Evolutionary conservation across 768 basidiomycete genomes (phyloP), one percentile per base, ranked within the genome.

Genomic region (Serendipita sp.): DNA sequence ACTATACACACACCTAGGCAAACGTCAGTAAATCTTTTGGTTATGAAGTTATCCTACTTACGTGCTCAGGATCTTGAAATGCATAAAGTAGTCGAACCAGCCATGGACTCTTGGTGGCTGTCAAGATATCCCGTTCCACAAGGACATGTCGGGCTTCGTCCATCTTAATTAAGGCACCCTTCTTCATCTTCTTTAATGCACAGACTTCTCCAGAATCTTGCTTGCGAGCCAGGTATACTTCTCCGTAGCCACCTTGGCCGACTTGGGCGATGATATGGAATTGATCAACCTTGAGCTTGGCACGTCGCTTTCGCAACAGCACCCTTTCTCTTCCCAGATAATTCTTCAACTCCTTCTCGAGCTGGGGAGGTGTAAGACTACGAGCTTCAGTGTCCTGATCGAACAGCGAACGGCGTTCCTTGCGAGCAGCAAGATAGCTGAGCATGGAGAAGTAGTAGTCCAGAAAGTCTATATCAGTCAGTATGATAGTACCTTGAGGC

Each of bases 201-300:
- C 95, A 97, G 9, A 99, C 89, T 71, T 98, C 91, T 28, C 92
- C 90, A 0, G 94, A 89, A 68, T 99, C 96, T 67, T 86, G 86
- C 72, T 97, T 96, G 43, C 95, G 78, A 9, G 96, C 96, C 60
- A 99, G 79, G 70, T 88, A 99, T 26, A 99, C 96, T 66, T 97
- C 95, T 3, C 96, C 96, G 73, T 98, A 99, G 2, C 96, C 96
- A 13, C 96, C 96, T 75, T 99, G 96, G 1, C 96, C 96, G 53
- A 99, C 92, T 73, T 99, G 96, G 0, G 93, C 92, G 66, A 99
- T 94, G 72, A 99, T 95, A 70, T 96, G 90, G 74, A 99, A 99
- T 69, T 95, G 90, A 56, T 97, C 91, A 26, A 99, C 83, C 64
- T 84, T 82, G 44, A 98, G 79, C 71, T 96, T 99, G 11, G 94